Base-by-base conservation (phyloP, 352 stramenopile species). In the Phytophthora pluvialis region DNA sequence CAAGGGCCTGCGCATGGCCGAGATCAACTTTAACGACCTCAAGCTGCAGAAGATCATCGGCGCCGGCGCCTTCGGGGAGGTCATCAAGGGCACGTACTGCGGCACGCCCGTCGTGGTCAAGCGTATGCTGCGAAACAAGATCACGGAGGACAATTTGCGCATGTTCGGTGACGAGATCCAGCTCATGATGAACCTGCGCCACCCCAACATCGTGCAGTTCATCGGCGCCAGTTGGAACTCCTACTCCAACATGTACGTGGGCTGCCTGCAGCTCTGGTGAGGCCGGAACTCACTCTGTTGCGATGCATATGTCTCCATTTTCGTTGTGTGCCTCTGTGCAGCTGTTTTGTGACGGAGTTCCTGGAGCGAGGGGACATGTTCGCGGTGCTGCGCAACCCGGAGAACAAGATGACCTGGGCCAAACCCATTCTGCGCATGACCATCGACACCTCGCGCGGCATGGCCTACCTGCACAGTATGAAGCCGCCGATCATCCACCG, bases 401-500 rank as follows among this genome's bases (percentile, higher is more conserved):
- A 88, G 60, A 90, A 91, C 76, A 86, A 83, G 51, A 74, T 96
- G 35, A 87, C 86, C 25, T 96, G 88, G 88, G 83, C 83, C 12
- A 89, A 96, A 25, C 88, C 88, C 18, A 83, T 98, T 40, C 64
- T 95, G 50, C 78, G 86, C 58, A 93, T 96, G 83, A 91, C 90
- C 49, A 95, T 96, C 43, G 90, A 97, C 65, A 94, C 89, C 28
- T 97, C 95, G 26, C 88, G 93, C 52, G 97, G 95, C 52, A 99
- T 99, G 80, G 88, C 96, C 61, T 99, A 99, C 75, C 78, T 99
- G 51, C 98, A 99, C 85, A 96, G 86, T 44, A 98, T 98, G 81
- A 94, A 99, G 67, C 97, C 97, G 18, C 94, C 95, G 9, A 98
- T 99, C 73, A 99, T 99, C 69, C 98, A 99, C 82, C 94, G 97